Evolutionary conservation across 2,329 filamentous ascomycete genomes (phyloP), one percentile per base, ranked within the genome.

Genomic region (Fusarium temperatum): DNA sequence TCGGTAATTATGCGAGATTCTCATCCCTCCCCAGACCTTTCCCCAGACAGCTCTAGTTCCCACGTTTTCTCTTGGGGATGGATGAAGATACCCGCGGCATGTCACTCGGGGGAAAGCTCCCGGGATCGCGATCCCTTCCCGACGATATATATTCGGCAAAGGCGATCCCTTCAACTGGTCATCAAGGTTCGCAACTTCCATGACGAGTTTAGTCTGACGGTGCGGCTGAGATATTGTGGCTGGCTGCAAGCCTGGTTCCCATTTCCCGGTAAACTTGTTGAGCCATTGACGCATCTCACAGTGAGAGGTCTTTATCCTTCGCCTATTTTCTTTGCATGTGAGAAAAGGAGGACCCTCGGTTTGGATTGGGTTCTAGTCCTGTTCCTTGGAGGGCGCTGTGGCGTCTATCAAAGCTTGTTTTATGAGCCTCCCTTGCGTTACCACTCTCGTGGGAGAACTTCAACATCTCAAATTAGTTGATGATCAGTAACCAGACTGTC

Each of bases 401-500:
- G 61, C 54, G 61, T 63, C n/a, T 55, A 18, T 56, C 10, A 15
- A 20, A 24, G 17, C 24, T 36, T 41, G 18, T 35, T 38, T n/a
- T 20, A 13, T 28, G 35, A 38, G 13, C 15, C 44, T 24, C 38
- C 15, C 10, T 24, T 44, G 17, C 18, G 4, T 14, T 24, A 15
- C 3, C 6, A 26, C 7, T 9, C 12, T 26, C 8, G 3, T 1
- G 8, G 7, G 4, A 26, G 22, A 14, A 20, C 10, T 5, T n/a
- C 7, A 7, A 13, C 13, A 35, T n/a, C 13, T 18, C 4, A 8
- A 15, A 1, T 14, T 36, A 36, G 55, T 7, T 18, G 8, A 6
- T n/a, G 24, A 50, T 58, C 15, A 51, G 8, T n/a, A 30, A 18
- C 32, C 32, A 51, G 3, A 36, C 17, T 55, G 15, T 14, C 26